phyloP scores from a whole-genome alignment of 495 filamentous ascomycete species.

The Usnea hakonensis region DNA sequence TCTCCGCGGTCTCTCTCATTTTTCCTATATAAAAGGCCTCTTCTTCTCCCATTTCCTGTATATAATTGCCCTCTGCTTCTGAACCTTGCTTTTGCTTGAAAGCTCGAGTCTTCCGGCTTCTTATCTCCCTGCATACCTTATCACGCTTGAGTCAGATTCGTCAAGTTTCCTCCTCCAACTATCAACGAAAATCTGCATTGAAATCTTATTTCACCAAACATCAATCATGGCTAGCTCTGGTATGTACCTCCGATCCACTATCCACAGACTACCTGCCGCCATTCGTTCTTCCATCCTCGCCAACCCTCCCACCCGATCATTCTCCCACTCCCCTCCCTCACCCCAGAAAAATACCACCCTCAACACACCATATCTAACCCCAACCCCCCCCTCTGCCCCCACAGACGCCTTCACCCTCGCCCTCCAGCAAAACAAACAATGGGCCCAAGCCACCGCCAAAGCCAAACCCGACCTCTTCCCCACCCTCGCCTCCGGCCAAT shows the following conservation, averaged over 20 bases:
- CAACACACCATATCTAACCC: not conserved
- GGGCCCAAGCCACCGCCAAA: conserved; percentile 56
- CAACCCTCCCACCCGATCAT: not conserved
- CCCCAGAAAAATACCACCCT: not conserved
- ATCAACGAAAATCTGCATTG: not conserved
- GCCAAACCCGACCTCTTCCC: conserved; percentile 67
- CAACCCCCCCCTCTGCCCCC: conserved; percentile 12
- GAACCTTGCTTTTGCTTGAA: not conserved
- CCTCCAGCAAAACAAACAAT: conserved; percentile 61
- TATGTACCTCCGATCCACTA: conserved; percentile 12
- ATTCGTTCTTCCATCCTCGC: conserved; percentile 6
- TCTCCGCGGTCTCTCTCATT: conserved; percentile 3
- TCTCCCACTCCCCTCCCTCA: conserved; percentile 2
- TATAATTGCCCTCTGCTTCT: not conserved
- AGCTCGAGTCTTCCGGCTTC: not conserved
- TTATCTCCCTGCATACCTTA: conserved; percentile 1
- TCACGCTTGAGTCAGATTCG: conserved; percentile 1
- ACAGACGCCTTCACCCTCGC: conserved; percentile 48
- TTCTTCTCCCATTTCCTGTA: not conserved
- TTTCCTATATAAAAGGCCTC: not conserved
- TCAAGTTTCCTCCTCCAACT: not conserved
- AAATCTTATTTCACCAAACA: not conserved
- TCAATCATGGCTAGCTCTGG: conserved; percentile 15
- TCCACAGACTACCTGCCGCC: conserved; percentile 6
- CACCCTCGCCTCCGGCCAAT: conserved; percentile 58